Evolutionary conservation across 306 rosid genomes (phyloP).

Genomic region (Quercus aquifolioides): DNA sequence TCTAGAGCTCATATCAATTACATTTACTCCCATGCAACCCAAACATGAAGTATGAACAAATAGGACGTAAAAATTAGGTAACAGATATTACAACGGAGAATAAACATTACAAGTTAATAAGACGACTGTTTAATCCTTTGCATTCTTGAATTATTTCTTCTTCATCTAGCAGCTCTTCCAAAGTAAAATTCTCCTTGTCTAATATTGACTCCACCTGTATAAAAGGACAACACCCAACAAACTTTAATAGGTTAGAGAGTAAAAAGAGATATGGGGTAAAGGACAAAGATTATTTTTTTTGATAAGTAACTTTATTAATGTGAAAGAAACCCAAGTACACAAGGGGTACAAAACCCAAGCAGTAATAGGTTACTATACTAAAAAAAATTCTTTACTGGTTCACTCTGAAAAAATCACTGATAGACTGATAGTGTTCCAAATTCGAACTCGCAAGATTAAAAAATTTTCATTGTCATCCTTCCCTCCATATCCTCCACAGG

Average conservation of each 20-base stretch:
- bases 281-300: too few species aligned
- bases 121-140: constrained; percentile 97
- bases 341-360: not conserved
- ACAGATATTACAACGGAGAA: constrained; percentile 7
- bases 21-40: constrained; percentile 11
- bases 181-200: constrained; percentile 88
- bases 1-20: not conserved
- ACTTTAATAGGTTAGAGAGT: not conserved
- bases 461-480: not conserved
- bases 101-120: constrained; percentile 75
- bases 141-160: constrained; percentile 99
- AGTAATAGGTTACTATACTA: constrained; percentile 7
- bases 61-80: not conserved
- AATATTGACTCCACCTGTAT: constrained; percentile 84
- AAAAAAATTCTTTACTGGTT: not conserved
- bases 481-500: not conserved
- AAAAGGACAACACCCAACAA: constrained; percentile 7
- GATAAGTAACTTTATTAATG: too few species aligned
- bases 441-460: not conserved
- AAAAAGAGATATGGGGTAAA: not conserved
- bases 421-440: not conserved
- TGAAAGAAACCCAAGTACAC: too few species aligned
- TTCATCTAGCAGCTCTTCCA: constrained; percentile 97
- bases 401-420: not conserved
- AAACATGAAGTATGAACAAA: not conserved